Percentiles rank a stretch among this genome's conserved stretches.
phyloP scores from a whole-genome alignment of 371 early-diverging fungal species.

The Apophysomyces variabilis region DNA sequence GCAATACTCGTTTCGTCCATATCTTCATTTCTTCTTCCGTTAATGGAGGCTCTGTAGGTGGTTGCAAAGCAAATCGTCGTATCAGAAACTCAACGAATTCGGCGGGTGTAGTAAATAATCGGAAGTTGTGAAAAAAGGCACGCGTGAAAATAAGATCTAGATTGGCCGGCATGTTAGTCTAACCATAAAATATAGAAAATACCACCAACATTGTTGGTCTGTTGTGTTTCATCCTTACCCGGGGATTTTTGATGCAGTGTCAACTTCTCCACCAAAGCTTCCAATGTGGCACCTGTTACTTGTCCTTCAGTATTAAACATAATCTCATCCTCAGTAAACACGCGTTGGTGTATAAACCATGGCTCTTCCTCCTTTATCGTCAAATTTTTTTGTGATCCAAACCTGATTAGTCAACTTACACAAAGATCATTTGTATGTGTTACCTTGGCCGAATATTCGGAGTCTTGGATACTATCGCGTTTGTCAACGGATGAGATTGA shows the following conservation, averaged over 20 bases:
- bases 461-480: not conserved
- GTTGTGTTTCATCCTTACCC: constrained; percentile 25
- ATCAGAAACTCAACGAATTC: constrained; percentile 73
- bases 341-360: constrained; percentile 75
- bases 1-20: constrained; percentile 85
- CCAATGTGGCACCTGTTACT: constrained; percentile 87
- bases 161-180: not conserved
- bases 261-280: constrained; percentile 85
- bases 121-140: constrained; percentile 91
- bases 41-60: constrained; percentile 67
- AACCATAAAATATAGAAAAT: not conserved
- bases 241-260: constrained; percentile 81
- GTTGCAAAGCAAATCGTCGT: constrained; percentile 71
- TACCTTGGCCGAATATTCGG: constrained; percentile 12
- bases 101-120: constrained; percentile 76
- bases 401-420: constrained; percentile 10
- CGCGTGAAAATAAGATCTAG: constrained; percentile 76
- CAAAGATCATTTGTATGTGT: constrained; percentile 3
- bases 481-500: constrained; percentile 15
- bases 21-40: constrained; percentile 71
- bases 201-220: not conserved
- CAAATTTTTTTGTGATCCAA: constrained; percentile 1
- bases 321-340: constrained; percentile 65
- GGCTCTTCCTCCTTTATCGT: constrained; percentile 41
- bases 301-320: constrained; percentile 82